Evolutionary conservation across 225 moss, liverwort and hornwort genomes (phyloP).

Genomic region (Sphagnum contortum): DNA sequence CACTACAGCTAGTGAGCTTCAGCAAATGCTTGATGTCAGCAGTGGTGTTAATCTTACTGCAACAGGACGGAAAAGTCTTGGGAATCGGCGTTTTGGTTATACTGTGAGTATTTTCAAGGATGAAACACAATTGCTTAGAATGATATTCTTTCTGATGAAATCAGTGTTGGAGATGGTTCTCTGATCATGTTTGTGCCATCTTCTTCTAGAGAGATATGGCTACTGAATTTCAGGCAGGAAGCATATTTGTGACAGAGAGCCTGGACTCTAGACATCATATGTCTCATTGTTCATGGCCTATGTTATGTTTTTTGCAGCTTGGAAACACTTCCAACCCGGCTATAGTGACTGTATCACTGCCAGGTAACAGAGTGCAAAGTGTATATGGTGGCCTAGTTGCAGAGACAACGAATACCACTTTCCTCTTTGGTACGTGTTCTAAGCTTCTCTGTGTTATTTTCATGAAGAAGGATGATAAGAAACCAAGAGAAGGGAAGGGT

Average conservation of each 20-base stretch:
- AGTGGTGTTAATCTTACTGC: slow-evolving; percentile 26
- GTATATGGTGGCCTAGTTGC: slow-evolving; percentile 55
- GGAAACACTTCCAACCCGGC: slow-evolving; percentile 34
- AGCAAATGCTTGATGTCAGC: slow-evolving; percentile 31
- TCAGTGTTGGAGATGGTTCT: too few species aligned
- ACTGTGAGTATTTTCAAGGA: slow-evolving; percentile 13
- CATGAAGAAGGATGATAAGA: too few species aligned
- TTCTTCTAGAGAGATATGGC: too few species aligned
- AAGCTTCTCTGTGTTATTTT: not conserved
- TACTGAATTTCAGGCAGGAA: too few species aligned
- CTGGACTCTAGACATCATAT: not conserved
- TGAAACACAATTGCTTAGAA: too few species aligned
- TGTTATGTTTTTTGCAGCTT: slow-evolving; percentile 27
- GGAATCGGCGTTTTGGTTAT: slow-evolving; percentile 58
- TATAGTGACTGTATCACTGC: slow-evolving; percentile 53
- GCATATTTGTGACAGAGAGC: too few species aligned
- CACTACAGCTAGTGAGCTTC: slow-evolving; percentile 32
- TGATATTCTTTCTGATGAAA: too few species aligned
- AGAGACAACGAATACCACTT: slow-evolving; percentile 37
- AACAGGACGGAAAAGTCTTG: slow-evolving; percentile 37
- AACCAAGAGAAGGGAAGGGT: too few species aligned
- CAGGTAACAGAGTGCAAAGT: slow-evolving; percentile 44
- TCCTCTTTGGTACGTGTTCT: slow-evolving; percentile 59
- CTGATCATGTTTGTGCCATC: too few species aligned
- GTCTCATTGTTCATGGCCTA: slow-evolving; percentile 4